These are phyloP conservation scores for Decorospora gaudefroyi DNA, from an alignment of 2,329 filamentous ascomycete species.

Conservation along the genomic window DNA sequence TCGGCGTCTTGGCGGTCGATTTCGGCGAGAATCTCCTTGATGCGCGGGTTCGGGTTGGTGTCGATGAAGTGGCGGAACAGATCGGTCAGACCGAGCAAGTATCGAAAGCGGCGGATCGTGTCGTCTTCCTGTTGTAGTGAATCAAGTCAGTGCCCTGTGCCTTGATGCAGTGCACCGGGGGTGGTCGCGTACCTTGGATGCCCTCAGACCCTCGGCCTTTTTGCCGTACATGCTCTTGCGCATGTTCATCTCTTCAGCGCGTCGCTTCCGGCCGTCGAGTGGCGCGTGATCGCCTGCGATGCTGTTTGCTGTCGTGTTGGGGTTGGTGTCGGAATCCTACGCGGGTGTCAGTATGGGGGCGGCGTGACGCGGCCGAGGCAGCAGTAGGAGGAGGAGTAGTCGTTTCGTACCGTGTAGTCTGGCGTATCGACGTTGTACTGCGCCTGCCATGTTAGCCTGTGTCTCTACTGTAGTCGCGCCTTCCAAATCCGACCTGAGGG, in stretches of 20 bases:
- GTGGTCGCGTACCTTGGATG: slow-evolving; percentile 73
- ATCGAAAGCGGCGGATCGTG: slow-evolving; percentile 89
- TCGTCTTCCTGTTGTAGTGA: slow-evolving; percentile 74
- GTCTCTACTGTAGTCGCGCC: slow-evolving; percentile 10
- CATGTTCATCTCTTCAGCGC: slow-evolving; percentile 85
- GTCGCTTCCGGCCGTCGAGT: slow-evolving; percentile 78
- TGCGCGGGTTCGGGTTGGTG: slow-evolving; percentile 91
- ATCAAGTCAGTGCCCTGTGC: slow-evolving; percentile 16
- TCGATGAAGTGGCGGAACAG: slow-evolving; percentile 99
- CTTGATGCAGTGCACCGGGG: slow-evolving; percentile 1
- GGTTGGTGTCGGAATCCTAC: slow-evolving; percentile 68
- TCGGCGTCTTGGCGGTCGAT: slow-evolving; percentile 91
- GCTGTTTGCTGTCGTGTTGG: slow-evolving; percentile 77
- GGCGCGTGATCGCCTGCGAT: slow-evolving; percentile 71
- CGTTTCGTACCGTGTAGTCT: slow-evolving; percentile 60
- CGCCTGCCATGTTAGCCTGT: slow-evolving; percentile 31
- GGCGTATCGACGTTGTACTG: slow-evolving; percentile 63
- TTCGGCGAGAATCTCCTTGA: slow-evolving; percentile 89
- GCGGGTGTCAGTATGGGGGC: slow-evolving; percentile 25
- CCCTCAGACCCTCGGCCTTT: slow-evolving; percentile 89
- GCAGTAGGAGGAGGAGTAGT: background rate
- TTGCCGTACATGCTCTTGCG: slow-evolving; percentile 91
- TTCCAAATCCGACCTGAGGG: background rate
- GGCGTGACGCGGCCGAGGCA: slow-evolving; percentile 2
- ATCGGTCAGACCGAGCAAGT: slow-evolving; percentile 91